phyloP scores from a whole-genome alignment of 2,329 filamentous ascomycete species.

The Penicillium aurantiogriseum region DNA sequence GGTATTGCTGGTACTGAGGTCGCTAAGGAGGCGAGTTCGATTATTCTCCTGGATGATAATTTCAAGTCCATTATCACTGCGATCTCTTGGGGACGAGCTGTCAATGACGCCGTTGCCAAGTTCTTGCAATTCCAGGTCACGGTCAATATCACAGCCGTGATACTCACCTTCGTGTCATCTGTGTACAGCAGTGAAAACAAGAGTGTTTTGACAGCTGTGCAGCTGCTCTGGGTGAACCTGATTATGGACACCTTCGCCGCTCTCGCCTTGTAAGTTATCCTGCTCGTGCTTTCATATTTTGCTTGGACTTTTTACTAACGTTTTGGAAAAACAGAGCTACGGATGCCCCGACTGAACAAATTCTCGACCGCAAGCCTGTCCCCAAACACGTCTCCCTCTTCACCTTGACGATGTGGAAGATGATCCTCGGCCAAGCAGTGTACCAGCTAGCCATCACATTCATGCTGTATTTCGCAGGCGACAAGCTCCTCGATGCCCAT shows the following conservation, averaged over 20 bases:
- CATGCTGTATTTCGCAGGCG: slow-evolving; percentile 74
- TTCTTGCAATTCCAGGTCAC: slow-evolving; percentile 66
- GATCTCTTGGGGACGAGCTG: slow-evolving; percentile 66
- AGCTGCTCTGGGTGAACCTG: slow-evolving; percentile 92
- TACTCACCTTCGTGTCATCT: slow-evolving; percentile 83
- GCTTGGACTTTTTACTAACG: slow-evolving; percentile 5
- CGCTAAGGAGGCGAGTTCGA: slow-evolving; percentile 67
- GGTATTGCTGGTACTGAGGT: slow-evolving; percentile 66
- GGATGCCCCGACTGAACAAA: slow-evolving; percentile 78
- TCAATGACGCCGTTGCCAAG: slow-evolving; percentile 67
- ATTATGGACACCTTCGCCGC: slow-evolving; percentile 97
- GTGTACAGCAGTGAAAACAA: slow-evolving; percentile 67
- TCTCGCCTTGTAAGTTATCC: slow-evolving; percentile 61
- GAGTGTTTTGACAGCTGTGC: slow-evolving; percentile 82
- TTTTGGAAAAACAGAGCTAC: slow-evolving; percentile 56
- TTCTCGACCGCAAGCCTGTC: slow-evolving; percentile 76
- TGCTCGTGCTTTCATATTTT: neutral
- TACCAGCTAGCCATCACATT: slow-evolving; percentile 82
- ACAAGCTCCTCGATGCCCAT: slow-evolving; percentile 59
- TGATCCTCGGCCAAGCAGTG: slow-evolving; percentile 90
- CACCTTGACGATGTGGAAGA: slow-evolving; percentile 96
- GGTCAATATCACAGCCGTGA: slow-evolving; percentile 88
- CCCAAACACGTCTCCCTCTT: slow-evolving; percentile 74
- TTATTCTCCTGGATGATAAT: slow-evolving; percentile 67
- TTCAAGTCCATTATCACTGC: slow-evolving; percentile 65